Evolutionary conservation across 495 filamentous ascomycete genomes (phyloP).

Genomic region (Ascodesmis nigricans): DNA sequence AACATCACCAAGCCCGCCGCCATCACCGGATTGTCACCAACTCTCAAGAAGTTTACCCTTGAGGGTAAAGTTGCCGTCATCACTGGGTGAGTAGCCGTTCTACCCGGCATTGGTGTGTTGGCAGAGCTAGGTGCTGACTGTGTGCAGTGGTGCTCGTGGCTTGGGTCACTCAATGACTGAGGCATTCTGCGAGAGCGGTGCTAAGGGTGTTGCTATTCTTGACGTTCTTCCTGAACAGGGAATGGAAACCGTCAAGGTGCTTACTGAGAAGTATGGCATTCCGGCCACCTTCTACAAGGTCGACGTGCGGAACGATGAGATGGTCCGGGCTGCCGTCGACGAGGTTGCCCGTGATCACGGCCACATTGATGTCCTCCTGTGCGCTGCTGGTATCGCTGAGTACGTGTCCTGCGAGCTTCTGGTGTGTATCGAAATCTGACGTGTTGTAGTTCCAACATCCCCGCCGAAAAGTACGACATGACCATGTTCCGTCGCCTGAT

Average conservation of each 20-base stretch:
- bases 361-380: constrained; percentile 50
- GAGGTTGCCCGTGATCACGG: constrained; percentile 33
- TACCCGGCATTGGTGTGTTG: constrained; percentile 1
- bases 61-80: constrained; percentile 46
- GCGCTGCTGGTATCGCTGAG: constrained; percentile 70
- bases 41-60: constrained; percentile 41
- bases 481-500: constrained; percentile 47
- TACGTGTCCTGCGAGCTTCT: constrained; percentile 22
- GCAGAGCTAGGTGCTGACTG: constrained; percentile 1
- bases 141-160: constrained; percentile 45
- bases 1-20: too few species aligned
- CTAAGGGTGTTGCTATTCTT: constrained; percentile 49
- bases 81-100: constrained; percentile 36
- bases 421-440: background rate
- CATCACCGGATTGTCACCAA: too few species aligned
- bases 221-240: constrained; percentile 55
- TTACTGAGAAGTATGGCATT: constrained; percentile 43
- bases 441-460: constrained; percentile 33
- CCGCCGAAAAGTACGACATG: constrained; percentile 32
- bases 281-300: constrained; percentile 57
- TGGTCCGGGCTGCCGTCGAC: constrained; percentile 38
- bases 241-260: constrained; percentile 39
- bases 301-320: constrained; percentile 45
- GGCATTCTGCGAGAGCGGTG: constrained; percentile 49
- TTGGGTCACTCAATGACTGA: constrained; percentile 58